Evolutionary conservation across 495 filamentous ascomycete genomes (phyloP), one percentile per base, ranked within the genome.

Genomic region (Chaetomium tenue): DNA sequence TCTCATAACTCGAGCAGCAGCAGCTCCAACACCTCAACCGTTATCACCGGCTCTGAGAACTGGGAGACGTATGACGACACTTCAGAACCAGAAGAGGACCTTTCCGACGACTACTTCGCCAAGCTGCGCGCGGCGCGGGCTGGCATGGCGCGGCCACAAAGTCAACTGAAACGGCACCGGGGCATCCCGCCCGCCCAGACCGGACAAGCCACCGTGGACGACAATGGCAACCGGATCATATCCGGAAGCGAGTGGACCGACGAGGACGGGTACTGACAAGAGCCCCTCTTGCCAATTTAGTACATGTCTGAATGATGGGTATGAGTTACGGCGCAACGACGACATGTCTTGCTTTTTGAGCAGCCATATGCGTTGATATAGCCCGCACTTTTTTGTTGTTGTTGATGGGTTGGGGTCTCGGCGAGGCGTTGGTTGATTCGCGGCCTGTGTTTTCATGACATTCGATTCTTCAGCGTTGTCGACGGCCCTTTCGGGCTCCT

Each of bases 41-140:
- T 77, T 4, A 82, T 88, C 3, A 89, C 89, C 13, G 91, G 91
- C 3, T 93, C 90, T 0, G 92, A 96, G 76, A 97, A 97, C 74
- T 97, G 92, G 92, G 92, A 97, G 78, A 95, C 91, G 25, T 96
- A 92, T 65, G 89, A 91, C 66, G 88, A 91, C 72, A 85, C 82
- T 47, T 88, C 86, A 4, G 91, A 88, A 60, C 88, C 89, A 0
- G 91, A 94, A 67, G 76, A 75, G 39, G 91, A 93, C 73, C 83
- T 84, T 2, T 87, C 84, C 20, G 89, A 92, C 61, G 81, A 85
- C 9, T 92, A 93, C 73, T 92, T 89, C 70, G 87, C 89, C 63
- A 91, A 89, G 71, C 74, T 91, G 60, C 82, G 87, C 61, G 86
- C 87, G 25, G 87, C 88, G 15, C 72, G 76, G 26, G 61, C 64